Evolutionary conservation across 768 basidiomycete genomes (phyloP), one percentile per base, ranked within the genome.

Genomic region (Boletus rufocinnamomeus): DNA sequence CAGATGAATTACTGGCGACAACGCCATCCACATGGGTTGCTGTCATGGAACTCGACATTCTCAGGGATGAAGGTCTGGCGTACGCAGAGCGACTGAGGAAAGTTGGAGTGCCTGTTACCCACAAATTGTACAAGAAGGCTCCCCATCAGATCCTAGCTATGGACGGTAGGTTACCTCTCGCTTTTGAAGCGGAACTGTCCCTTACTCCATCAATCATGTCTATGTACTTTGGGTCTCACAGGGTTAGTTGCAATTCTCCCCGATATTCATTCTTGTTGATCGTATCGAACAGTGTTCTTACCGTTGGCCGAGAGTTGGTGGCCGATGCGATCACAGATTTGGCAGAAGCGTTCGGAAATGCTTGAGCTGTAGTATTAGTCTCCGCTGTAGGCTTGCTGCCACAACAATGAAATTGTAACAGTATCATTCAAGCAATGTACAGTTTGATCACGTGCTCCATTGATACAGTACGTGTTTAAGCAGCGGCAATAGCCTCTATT

Each of bases 131-230:
- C 69, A 77, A 81, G 63, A 80, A 79, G 16, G 85, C 83, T 5
- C 89, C 88, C 30, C 88, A 90, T 74, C 87, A 82, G 1, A 82
- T 88, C 44, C 83, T 90, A 81, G 84, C 83, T 7, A 87, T 89
- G 86, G 87, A 89, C 60, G 85, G 87, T 86, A 59, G 60, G 84
- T 50, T 17, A 14, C 48, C 40, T 32, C 38, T 41, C 14, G 16
- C 30, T 41, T 45, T 34, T 19, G 16, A n/a, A n/a, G 11, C 30
- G 37, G 35, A 47, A 3, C 8, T 45, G 10, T 43, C 11, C 6
- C 51, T 59, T 4, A 60, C n/a, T 27, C 16, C 13, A n/a, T 46
- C 28, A 21, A 62, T 45, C 16, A 48, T 25, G 27, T 30, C 11
- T 27, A 30, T 23, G 40, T 38, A 3, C n/a, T 50, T 40, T 50